Base-by-base conservation (phyloP, 1,284 basidiomycete species). In the Marasmius sp. region DNA sequence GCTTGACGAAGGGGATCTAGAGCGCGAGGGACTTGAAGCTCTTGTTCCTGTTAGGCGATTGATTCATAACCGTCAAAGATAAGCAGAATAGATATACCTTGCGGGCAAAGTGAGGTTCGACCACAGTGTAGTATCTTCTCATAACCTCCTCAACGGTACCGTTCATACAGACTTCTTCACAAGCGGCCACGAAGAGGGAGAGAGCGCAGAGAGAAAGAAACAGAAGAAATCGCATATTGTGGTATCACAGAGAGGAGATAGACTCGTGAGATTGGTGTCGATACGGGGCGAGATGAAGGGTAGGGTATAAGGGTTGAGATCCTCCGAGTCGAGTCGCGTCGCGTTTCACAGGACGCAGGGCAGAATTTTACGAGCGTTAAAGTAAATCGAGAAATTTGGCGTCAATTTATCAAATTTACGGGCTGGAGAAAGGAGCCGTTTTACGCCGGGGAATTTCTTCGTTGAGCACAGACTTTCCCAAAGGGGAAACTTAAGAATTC, bases 121-220 rank as follows among this genome's bases (percentile, higher is more conserved):
- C 65, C 2, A 79, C 79, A 0, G 37, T 33, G 0, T 78, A 73
- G 65, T 87, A 88, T 70, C 85, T 84, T 22, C 72, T 70, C 51
- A 85, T 66, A 63, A 83, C 84, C 20, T 82, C 81, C 48, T 81
- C 77, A 20, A 86, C 88, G 65, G 86, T 83, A 18, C 74, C 79
- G 27, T 75, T 74, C 64, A 87, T 88, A 69, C 89, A 92, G 39
- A 85, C 82, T 36, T 84, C 86, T 77, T 92, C 89, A 71, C 89
- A 92, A 45, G 84, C 86, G 37, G 69, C 70, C 62, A 83, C 81
- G 54, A 76, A 60, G 55, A 69, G 63, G 37, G 79, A 71, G 61
- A 65, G 52, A 14, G 68, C 57, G 55, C 73, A 59, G 36, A 74
- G 22, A 59, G 75, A 56, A 59, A 70, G 55, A 54, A 66, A 33